These are phyloP conservation scores for Bipolaris zeicola DNA, from an alignment of 2,329 filamentous ascomycete genomes.

Conservation along the genomic window DNA sequence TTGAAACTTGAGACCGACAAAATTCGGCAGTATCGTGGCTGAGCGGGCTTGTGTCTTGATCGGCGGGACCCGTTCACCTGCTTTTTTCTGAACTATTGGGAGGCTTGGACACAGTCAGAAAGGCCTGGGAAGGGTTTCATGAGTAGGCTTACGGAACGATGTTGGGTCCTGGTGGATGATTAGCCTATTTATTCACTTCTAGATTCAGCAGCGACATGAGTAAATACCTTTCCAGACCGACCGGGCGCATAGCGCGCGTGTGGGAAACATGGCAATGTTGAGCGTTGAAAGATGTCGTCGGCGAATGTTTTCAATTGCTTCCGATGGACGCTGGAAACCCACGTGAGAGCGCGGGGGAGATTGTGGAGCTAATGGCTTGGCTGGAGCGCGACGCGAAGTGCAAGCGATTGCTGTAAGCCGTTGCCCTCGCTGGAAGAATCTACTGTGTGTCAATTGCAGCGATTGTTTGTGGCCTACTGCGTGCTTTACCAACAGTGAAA, in stretches of 20 bases:
- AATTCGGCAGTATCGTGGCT: conserved; percentile 89
- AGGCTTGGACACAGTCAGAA: conserved; percentile 53
- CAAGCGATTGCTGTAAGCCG: conserved; percentile 5
- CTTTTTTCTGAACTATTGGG: conserved; percentile 66
- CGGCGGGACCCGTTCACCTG: conserved; percentile 68
- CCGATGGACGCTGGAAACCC: conserved; percentile 22
- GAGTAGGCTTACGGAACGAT: conserved; percentile 67
- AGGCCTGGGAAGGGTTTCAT: conserved; percentile 2
- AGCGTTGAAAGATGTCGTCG: conserved; percentile 36
- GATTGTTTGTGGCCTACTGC: background rate
- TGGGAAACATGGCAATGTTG: conserved; percentile 66
- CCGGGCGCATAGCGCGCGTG: conserved; percentile 66
- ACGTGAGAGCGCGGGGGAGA: conserved; percentile 35
- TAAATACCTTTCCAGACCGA: conserved; percentile 84
- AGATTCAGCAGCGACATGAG: too few species aligned
- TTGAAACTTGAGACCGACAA: conserved; percentile 87
- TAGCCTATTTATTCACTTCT: conserved; percentile 58
- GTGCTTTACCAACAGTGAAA: background rate
- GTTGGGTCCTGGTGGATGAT: conserved; percentile 63
- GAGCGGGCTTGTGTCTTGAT: conserved; percentile 86
- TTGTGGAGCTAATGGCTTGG: conserved; percentile 26
- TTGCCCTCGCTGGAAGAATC: background rate
- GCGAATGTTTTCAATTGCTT: conserved; percentile 25
- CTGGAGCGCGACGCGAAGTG: conserved; percentile 37
- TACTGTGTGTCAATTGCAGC: background rate